phyloP scores from a whole-genome alignment of 2,329 filamentous ascomycete genomes.

The Ophioceras dolichostomum region DNA sequence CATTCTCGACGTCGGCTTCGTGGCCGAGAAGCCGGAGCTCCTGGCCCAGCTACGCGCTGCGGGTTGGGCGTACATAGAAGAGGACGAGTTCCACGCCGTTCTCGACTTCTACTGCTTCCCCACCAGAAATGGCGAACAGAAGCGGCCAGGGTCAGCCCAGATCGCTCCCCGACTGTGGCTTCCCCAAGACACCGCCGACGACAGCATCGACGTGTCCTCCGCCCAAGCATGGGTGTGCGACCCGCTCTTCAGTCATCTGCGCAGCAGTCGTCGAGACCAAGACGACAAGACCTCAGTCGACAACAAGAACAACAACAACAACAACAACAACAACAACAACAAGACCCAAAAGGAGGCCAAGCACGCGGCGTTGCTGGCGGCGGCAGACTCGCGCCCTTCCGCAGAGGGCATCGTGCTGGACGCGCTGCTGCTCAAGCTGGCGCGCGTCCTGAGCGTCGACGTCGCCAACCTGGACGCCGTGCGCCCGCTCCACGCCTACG shows the following conservation, averaged over 20 bases:
- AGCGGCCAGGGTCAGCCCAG: not conserved
- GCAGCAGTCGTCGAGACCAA: no score
- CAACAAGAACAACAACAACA: no score
- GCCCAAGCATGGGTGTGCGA: constrained; percentile 2
- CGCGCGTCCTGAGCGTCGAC: constrained; percentile 11
- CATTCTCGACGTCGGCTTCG: constrained; percentile 3
- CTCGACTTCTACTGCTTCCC: constrained; percentile 1
- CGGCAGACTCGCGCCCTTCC: not conserved
- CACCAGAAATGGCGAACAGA: not conserved
- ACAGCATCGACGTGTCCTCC: not conserved
- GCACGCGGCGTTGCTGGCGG: not conserved
- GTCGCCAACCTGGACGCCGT: constrained; percentile 10
- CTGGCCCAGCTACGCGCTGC: constrained; percentile 1
- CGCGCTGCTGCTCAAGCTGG: constrained; percentile 13
- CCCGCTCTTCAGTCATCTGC: constrained; percentile 2
- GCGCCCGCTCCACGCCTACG: constrained; percentile 13
- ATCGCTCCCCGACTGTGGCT: constrained; percentile 3
- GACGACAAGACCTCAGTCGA: no score
- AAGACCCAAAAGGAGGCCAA: not conserved
- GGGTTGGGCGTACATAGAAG: constrained; percentile 7
- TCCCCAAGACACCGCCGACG: constrained; percentile 1
- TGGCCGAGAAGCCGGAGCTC: constrained; percentile 3
- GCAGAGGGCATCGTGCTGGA: constrained; percentile 8
- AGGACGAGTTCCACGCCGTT: constrained; percentile 6
- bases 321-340: no score